Evolutionary conservation across 2,329 filamentous ascomycete genomes (phyloP).

Genomic region (Apiospora sp.): DNA sequence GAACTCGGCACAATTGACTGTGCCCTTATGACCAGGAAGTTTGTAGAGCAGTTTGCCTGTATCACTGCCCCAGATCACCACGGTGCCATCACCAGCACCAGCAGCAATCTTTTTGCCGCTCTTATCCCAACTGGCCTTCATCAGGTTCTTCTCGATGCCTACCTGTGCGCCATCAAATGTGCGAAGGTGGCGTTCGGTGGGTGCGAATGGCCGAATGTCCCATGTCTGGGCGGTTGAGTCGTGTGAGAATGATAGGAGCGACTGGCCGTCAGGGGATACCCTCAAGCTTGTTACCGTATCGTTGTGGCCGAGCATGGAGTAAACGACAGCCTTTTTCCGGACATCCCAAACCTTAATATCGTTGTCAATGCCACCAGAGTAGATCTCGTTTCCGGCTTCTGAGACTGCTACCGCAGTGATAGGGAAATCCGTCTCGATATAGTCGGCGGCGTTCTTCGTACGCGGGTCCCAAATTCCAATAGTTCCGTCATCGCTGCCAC

Average conservation of each 20-base stretch:
- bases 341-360: conserved; percentile 98
- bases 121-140: conserved; percentile 88
- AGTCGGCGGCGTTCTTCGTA: conserved; percentile 86
- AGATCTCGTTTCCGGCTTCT: conserved; percentile 94
- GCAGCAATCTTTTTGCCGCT: conserved; percentile 87
- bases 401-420: conserved; percentile 91
- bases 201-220: conserved; percentile 95
- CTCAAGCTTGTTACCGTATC: conserved; percentile 91
- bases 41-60: conserved; percentile 94
- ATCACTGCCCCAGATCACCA: conserved; percentile 88
- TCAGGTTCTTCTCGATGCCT: conserved; percentile 90
- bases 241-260: conserved; percentile 89
- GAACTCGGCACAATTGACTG: conserved; percentile 94
- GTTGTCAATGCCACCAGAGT: conserved; percentile 94
- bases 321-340: conserved; percentile 87
- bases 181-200: conserved; percentile 81
- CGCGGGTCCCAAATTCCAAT: conserved; percentile 97
- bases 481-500: conserved; percentile 90
- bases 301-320: conserved; percentile 86
- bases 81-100: conserved; percentile 88
- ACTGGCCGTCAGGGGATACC: conserved; percentile 93
- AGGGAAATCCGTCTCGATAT: conserved; percentile 90
- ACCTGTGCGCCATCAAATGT: conserved; percentile 92
- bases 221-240: conserved; percentile 94
- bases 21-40: conserved; percentile 92